Percentiles rank a stretch among this genome's conserved stretches.
These are phyloP conservation scores for Tolypocladium album DNA, from an alignment of 2,329 filamentous ascomycete genomes.

Conservation along the genomic window DNA sequence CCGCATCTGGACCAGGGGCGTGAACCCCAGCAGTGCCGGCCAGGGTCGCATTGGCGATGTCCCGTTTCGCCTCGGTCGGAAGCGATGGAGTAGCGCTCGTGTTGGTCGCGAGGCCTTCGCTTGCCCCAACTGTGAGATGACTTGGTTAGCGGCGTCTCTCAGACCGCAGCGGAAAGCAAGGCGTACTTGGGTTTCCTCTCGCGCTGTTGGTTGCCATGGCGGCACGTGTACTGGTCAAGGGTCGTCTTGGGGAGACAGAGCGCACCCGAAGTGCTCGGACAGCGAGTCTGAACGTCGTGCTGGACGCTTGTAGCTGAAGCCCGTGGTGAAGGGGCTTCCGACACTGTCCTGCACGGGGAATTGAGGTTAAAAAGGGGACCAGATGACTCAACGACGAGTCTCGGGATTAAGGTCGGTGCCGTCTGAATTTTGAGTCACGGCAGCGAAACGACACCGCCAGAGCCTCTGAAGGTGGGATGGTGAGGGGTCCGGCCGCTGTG, in stretches of 20 bases:
- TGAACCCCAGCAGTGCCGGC: conserved; percentile 10
- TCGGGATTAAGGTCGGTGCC: not conserved
- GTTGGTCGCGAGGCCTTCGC: conserved; percentile 28
- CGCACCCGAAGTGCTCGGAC: conserved; percentile 48
- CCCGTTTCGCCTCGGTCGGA: conserved; percentile 26
- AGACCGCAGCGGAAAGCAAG: not conserved
- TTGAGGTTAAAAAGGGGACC: not conserved
- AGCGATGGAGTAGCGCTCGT: conserved; percentile 27
- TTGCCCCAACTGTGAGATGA: conserved; percentile 25
- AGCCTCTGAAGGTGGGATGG: conserved; percentile 7
- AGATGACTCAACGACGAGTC: conserved; percentile 2
- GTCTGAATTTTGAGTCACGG: conserved; percentile 10
- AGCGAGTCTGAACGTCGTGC: conserved; percentile 38
- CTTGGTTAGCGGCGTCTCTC: conserved; percentile 10
- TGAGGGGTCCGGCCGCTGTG: conserved; percentile 7
- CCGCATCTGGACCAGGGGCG: conserved; percentile 17
- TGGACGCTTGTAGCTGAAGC: conserved; percentile 25
- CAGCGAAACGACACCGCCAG: not conserved
- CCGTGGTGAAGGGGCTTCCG: conserved; percentile 22
- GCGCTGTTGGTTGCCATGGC: conserved; percentile 50
- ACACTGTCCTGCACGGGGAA: conserved; percentile 9
- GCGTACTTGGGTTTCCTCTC: conserved; percentile 29
- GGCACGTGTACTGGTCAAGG: conserved; percentile 27
- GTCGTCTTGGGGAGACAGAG: conserved; percentile 38
- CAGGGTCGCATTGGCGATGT: conserved; percentile 22